Evolutionary conservation across 345 rosid species (phyloP).

Genomic region (Schrenkiella parvula): DNA sequence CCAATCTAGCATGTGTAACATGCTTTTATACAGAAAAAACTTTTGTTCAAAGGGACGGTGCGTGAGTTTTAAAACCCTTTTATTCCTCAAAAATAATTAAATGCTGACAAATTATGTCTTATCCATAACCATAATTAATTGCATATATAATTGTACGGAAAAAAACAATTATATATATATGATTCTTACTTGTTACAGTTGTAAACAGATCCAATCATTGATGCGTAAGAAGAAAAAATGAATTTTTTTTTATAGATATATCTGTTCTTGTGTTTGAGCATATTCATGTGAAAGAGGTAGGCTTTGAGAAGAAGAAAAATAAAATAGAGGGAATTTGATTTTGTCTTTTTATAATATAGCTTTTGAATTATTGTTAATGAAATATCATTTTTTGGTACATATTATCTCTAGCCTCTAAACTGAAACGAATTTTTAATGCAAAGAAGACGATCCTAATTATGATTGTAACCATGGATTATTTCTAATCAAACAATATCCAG

Average conservation of each 20-base stretch:
- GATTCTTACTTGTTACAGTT: conserved; percentile 9
- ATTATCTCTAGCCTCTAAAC: neutral
- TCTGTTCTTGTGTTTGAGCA: neutral
- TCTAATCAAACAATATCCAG: neutral
- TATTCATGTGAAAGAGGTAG: conserved; percentile 8
- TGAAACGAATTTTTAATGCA: neutral
- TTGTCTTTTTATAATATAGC: neutral
- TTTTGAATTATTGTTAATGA: neutral
- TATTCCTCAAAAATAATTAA: conserved; percentile 12
- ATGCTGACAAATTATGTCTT: conserved; percentile 19
- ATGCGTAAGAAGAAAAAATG: conserved; percentile 26
- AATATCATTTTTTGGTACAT: neutral
- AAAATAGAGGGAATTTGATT: neutral
- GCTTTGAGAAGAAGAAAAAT: conserved; percentile 13
- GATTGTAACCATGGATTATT: neutral
- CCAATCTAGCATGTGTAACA: conserved; percentile 27
- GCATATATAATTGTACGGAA: too few relatives aligned
- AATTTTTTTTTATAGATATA: conserved; percentile 8
- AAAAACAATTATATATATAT: neutral
- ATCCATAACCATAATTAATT: neutral
- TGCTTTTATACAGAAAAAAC: neutral
- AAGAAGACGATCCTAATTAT: neutral
- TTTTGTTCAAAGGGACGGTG: conserved; percentile 20
- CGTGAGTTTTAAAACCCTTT: conserved; percentile 3
- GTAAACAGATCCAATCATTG: conserved; percentile 12